phyloP scores from a whole-genome alignment of 1,284 basidiomycete species.

The Moniliophthora roreri region DNA sequence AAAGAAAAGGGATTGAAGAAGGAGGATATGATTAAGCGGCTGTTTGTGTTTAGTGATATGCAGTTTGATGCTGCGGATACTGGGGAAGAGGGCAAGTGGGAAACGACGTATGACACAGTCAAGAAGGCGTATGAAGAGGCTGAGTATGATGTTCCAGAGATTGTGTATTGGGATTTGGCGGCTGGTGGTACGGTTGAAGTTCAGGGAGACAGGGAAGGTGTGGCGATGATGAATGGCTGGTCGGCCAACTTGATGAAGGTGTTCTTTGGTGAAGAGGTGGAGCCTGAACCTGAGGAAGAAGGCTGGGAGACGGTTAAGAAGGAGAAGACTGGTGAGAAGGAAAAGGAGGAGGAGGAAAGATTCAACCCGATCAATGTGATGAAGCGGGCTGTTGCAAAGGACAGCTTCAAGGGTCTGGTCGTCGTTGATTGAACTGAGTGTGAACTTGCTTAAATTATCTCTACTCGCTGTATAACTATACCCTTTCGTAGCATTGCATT shows the following conservation, averaged over 20 bases:
- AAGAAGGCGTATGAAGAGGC: constrained; percentile 51
- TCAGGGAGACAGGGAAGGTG: constrained; percentile 50
- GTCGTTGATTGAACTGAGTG: constrained; percentile 41
- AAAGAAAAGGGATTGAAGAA: constrained; percentile 50
- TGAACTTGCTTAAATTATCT: neutral
- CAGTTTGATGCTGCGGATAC: constrained; percentile 55
- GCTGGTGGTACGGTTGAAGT: constrained; percentile 42
- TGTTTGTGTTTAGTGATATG: constrained; percentile 79
- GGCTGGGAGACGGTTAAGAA: constrained; percentile 22
- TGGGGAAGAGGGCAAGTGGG: constrained; percentile 34
- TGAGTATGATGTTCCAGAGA: constrained; percentile 68
- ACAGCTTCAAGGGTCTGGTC: constrained; percentile 49
- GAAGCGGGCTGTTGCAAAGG: constrained; percentile 49
- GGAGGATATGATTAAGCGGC: constrained; percentile 71
- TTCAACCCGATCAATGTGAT: constrained; percentile 52
- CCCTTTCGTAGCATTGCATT: too few relatives aligned
- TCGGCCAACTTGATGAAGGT: constrained; percentile 69
- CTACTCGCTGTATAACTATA: too few relatives aligned
- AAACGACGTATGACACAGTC: constrained; percentile 61
- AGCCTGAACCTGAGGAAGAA: constrained; percentile 31
- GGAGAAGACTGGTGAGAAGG: constrained; percentile 29
- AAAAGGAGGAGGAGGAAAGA: constrained; percentile 30
- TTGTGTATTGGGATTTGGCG: constrained; percentile 62
- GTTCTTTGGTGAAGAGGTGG: constrained; percentile 57
- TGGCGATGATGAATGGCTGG: constrained; percentile 68